Evolutionary conservation across 805 yeast genomes (phyloP), one percentile per base, ranked within the genome.

Genomic region (Candida broadrunensis): DNA sequence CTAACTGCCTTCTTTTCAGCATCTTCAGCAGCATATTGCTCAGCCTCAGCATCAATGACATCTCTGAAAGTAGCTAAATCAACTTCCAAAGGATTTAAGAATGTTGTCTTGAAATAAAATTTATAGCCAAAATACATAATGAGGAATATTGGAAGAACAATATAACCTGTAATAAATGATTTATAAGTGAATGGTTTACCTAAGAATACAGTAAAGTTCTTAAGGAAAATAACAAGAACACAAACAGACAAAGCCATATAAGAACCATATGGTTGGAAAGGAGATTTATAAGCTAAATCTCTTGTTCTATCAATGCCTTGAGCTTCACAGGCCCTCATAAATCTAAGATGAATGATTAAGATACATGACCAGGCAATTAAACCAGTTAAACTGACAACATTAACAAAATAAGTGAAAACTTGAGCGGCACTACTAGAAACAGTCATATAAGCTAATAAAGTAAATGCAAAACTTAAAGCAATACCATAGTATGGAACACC

Each of bases 351-450:
- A 20, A 88, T 80, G 44, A 81, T 68, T 44, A 83, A 63, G 50
- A 86, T 84, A 39, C 85, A 75, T 33, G 81, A 70, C 90, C 91
- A 86, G 38, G 88, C 82, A 51, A 85, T 61, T 42, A 85, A 68
- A 47, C 90, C 90, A 42, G 84, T 80, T 50, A 85, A 81, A 16
- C 91, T 80, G 34, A 83, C 88, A 44, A 83, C 83, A 50, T 83
- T 85, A 45, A 85, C 88, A 51, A 86, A 82, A 58, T 83, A 83
- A 35, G 59, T 66, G 67, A 86, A 85, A 30, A 84, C 70, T 20
- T 72, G 73, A 17, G 78, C 65, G 0, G 90, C 69, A 5, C 74
- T 63, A 5, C 78, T 61, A 2, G 85, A 71, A 26, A 77, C 80
- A 37, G 81, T 77, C 88, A 86, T 82, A 62, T 69, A 86, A 3